Base-by-base conservation (phyloP, 2,329 filamentous ascomycete genomes). In the Colletotrichum scovillei region DNA sequence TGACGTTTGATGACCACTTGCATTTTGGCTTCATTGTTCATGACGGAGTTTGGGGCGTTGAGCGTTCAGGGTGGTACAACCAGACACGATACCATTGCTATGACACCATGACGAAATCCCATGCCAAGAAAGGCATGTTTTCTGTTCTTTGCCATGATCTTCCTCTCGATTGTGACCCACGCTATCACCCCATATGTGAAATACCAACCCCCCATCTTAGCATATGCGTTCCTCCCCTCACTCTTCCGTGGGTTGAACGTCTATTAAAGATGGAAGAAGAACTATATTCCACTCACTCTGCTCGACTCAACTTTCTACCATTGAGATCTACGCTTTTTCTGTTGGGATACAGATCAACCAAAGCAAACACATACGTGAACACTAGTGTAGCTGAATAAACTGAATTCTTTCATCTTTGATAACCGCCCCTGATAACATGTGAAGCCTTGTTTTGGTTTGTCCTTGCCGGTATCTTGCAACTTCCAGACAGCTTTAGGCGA, bases 251-350 rank as follows among this genome's bases (percentile, higher is more conserved):
- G 85, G 85, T 85, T 82, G 85, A 85, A 86, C 82, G 86, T 85
- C 86, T 88, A 88, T 85, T 84, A 84, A 81, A 83, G 82, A 84
- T 88, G 87, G 87, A 84, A 88, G 83, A 88, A 84, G 74, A 76
- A 87, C 77, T 80, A 74, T 64, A 78, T 81, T 84, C 86, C 87
- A 84, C 82, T 86, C 85, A 88, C 86, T 88, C 86, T 88, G 86
- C 84, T 80, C 81, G 76, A 77, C 84, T 85, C 79, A 82, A 74
- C 82, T 65, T 82, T 79, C 78, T 76, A 55, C 79, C 81, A 82
- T 84, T 82, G 83, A 82, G 84, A 79, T 82, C 79, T 79, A 87
- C 81, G 82, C 82, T 85, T 86, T 86, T 87, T 86, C 81, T 85
- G 81, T 74, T 82, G 84, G 84, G 83, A 80, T 74, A 49, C 42